phyloP scores from a whole-genome alignment of 768 basidiomycete species.

The Lactarius quietus region DNA sequence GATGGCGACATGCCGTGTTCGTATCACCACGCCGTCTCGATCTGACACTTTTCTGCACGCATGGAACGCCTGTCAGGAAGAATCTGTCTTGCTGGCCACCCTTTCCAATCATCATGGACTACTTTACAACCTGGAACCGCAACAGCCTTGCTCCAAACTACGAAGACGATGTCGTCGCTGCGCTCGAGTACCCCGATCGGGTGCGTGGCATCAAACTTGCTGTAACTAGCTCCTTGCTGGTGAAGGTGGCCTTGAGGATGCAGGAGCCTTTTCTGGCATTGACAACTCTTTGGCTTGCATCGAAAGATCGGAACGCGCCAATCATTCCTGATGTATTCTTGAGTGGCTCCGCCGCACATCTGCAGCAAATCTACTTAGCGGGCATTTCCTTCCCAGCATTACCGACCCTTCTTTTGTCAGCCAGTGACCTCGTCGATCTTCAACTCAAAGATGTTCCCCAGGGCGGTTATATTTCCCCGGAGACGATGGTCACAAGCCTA shows the following conservation, averaged over 20 bases:
- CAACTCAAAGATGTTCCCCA: conserved; percentile 3
- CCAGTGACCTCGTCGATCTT: neutral
- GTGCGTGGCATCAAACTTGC: neutral
- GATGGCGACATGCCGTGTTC: neutral
- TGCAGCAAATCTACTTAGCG: neutral
- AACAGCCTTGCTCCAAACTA: neutral
- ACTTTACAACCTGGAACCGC: neutral
- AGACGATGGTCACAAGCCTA: neutral
- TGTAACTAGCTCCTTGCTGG: neutral
- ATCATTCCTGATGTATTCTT: neutral
- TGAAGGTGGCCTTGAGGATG: neutral
- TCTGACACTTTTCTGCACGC: neutral
- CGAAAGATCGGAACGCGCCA: neutral
- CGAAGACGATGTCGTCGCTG: neutral
- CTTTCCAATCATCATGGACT: neutral
- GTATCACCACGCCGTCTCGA: neutral
- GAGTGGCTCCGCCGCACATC: neutral
- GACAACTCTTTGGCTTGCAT: conserved; percentile 2
- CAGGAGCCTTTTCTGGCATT: neutral
- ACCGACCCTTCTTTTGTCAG: neutral
- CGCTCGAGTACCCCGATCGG: neutral
- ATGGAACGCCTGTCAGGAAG: neutral
- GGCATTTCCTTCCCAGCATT: neutral
- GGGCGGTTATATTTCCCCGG: neutral
- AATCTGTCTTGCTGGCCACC: neutral